Base-by-base conservation (phyloP, 2,329 filamentous ascomycete genomes). In the Gremmenia infestans region DNA sequence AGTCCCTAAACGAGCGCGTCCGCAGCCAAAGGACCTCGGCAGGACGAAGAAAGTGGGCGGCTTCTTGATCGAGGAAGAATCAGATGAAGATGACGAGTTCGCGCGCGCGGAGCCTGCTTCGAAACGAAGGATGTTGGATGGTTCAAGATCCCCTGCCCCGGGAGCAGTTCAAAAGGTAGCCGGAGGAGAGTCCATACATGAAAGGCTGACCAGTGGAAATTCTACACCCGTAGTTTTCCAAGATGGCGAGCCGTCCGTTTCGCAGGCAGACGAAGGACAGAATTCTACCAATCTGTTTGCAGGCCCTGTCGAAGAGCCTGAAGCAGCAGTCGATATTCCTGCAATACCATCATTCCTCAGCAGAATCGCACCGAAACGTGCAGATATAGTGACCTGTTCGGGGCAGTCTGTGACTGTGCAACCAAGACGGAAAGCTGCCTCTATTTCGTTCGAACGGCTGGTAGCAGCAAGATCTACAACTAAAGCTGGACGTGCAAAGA, bases 391-490 rank as follows among this genome's bases (percentile, higher is more conserved):
- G 28, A 70, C 68, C 3, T 71, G 67, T 51, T 66, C 67, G 22
- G 88, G 88, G 32, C 80, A 76, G 43, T 74, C 75, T 0, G 70
- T 82, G 2, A 75, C 79, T 0, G 76, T 90, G 46, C 77, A 77
- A 46, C 75, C 82, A 64, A 82, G 84, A 51, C 76, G 76, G 53
- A 68, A 73, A 7, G 69, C 71, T 1, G 70, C 72, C 1, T 68
- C 73, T 0, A 68, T 81, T 1, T 76, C 86, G 0, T 90, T 87
- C 65, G 83, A 89, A 65, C 75, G 81, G 40, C 79, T 91, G 63
- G 81, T 89, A 3, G 86, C 87, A 22, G 80, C 83, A 11, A 78
- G 87, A 50, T 89, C 87, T 5, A 81, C 74, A 54, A 84, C 80
- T 0, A 84, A 82, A 60, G 81, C 86, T 55, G 86, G 87, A 2